Base-by-base conservation (phyloP, 2,329 filamentous ascomycete genomes). In the Fusarium vanettenii region DNA sequence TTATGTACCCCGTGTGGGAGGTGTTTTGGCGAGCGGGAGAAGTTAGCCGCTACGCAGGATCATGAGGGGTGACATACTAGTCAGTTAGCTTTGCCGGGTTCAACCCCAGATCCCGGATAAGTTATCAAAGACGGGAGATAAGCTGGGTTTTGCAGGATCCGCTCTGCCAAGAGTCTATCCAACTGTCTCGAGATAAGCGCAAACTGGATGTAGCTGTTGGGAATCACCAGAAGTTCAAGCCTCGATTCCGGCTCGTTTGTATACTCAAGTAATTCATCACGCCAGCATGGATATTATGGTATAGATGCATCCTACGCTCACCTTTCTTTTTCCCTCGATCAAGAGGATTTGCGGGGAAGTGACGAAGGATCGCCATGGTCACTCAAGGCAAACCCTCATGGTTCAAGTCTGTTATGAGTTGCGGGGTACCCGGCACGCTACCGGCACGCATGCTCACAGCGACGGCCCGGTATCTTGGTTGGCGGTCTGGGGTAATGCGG, bases 391-490 rank as follows among this genome's bases (percentile, higher is more conserved):
- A 60, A 37, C 31, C 20, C 14, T 11, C 35, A 41, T 39, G 35
- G 29, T 59, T 33, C 55, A 22, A 39, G 59, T 50, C 11, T 6
- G 59, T 13, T 29, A 20, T 25, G 27, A 50, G 31, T 45, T 62
- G 59, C 22, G 59, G 59, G 59, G 59, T 20, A 45, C 35, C 59
- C 59, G 59, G 59, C 59, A 61, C 59, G 3, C 43, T 35, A 55
- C 60, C 41, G 60, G 41, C 60, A 64, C 60, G 22, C 39, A 50
- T 8, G n/a, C 43, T 39, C 29, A 4, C 27, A n/a, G 43, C 7
- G 60, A 43, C 39, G 60, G 55, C n/a, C 22, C 67, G 56, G 37
- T 62, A 62, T 62, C 59, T 48, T 62, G 59, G 59, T 45, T 48
- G 59, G 39, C 59, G 27, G 59, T 48, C 59, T 33, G 59, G 59